These are phyloP conservation scores for Rhizopus sp. DNA, from an alignment of 371 early-diverging fungal species.

Conservation along the genomic window DNA sequence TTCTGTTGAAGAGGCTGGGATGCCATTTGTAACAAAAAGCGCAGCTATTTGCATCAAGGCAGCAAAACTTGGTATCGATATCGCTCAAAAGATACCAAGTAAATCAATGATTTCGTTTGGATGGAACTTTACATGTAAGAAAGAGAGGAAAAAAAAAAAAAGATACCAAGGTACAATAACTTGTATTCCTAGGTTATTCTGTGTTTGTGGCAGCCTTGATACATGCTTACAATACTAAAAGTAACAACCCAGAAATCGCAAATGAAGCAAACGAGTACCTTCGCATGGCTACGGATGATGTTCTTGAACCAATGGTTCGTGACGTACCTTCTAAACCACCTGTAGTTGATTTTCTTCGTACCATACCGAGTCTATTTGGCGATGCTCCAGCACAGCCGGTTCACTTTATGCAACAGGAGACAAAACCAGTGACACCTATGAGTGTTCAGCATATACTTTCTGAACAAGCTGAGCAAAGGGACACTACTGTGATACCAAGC, in stretches of 20 bases:
- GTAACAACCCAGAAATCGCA: constrained; percentile 26
- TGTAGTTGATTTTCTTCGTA: constrained; percentile 34
- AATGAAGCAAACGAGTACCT: constrained; percentile 33
- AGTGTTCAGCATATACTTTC: constrained; percentile 28
- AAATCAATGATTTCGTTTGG: constrained; percentile 39
- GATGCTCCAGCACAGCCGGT: neutral
- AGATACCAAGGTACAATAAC: neutral
- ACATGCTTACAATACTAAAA: constrained; percentile 45
- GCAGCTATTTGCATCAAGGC: constrained; percentile 46
- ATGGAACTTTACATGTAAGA: constrained; percentile 46
- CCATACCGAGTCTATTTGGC: constrained; percentile 25
- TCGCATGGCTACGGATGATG: constrained; percentile 33
- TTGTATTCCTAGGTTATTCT: constrained; percentile 30
- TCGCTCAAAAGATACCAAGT: constrained; percentile 39
- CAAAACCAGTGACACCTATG: constrained; percentile 16
- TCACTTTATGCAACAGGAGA: neutral
- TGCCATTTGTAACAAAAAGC: constrained; percentile 23
- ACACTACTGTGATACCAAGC: neutral
- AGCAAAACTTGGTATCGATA: constrained; percentile 53
- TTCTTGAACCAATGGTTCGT: constrained; percentile 30
- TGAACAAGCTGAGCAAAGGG: neutral
- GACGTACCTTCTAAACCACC: constrained; percentile 40
- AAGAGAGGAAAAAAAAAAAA: neutral
- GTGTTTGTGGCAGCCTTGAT: constrained; percentile 45
- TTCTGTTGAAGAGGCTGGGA: constrained; percentile 10